Percentiles rank a stretch among this genome's conserved stretches.
Evolutionary conservation across 169 alveolate genomes (phyloP).

Genomic region (Plasmodium fragile): DNA sequence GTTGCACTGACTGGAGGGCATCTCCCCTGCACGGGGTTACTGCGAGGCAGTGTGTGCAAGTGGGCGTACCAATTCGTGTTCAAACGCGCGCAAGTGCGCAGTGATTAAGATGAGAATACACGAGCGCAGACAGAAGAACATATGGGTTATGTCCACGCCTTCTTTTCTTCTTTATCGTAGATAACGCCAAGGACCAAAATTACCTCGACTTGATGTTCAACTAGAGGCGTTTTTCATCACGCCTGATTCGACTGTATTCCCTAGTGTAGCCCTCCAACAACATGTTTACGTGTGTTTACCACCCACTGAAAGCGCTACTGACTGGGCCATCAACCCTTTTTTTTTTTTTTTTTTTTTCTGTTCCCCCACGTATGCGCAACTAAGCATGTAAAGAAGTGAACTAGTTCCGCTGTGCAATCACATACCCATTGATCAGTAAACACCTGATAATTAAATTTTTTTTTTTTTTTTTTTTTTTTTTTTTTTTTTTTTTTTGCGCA

Average conservation of each 20-base stretch:
- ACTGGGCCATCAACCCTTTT: background rate
- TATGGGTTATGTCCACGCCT: background rate
- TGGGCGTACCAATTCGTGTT: background rate
- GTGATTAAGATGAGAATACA: background rate
- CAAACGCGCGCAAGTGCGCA: background rate
- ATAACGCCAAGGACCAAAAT: conserved; percentile 13
- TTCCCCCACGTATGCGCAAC: background rate
- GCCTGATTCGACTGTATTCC: background rate
- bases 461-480: background rate
- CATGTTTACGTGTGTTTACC: background rate
- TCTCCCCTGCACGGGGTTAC: background rate
- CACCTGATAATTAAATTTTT: background rate
- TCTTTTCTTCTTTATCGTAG: background rate
- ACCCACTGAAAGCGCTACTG: background rate
- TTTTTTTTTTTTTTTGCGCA: background rate
- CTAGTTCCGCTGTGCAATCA: background rate
- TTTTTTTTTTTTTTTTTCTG: too few relatives aligned
- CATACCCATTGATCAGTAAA: background rate
- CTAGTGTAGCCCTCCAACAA: background rate
- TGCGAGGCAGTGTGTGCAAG: background rate
- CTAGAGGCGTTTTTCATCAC: background rate
- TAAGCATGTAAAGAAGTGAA: background rate
- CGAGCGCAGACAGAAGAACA: background rate
- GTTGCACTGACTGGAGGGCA: background rate
- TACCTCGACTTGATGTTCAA: conserved; percentile 10